phyloP scores from a whole-genome alignment of 495 filamentous ascomycete genomes.

The Bombardia bombarda region DNA sequence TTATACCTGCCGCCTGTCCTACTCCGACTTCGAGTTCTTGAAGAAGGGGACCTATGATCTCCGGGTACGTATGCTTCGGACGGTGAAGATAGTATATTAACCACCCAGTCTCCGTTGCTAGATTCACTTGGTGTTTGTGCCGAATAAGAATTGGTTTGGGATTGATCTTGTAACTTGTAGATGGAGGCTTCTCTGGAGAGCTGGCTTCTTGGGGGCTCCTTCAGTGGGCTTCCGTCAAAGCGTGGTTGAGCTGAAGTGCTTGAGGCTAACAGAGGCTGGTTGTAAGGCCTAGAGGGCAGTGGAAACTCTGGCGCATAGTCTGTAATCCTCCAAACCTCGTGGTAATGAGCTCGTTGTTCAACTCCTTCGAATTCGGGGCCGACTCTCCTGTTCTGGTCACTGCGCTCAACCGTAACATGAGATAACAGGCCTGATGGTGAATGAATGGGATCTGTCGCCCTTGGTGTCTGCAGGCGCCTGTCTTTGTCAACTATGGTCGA shows the following conservation, averaged over 20 bases:
- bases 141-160: conserved; percentile 3
- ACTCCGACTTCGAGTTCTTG: conserved; percentile 5
- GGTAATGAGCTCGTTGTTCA: not conserved
- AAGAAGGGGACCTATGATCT: not conserved
- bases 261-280: not conserved
- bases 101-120: conserved; percentile 4
- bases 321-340: conserved; percentile 11
- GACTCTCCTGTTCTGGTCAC: not conserved
- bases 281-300: conserved; percentile 1
- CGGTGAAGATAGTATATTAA: conserved; percentile 14
- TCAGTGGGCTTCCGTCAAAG: conserved; percentile 8
- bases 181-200: conserved; percentile 1
- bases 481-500: not conserved
- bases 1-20: not conserved
- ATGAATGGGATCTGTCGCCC: not conserved
- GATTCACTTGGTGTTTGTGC: not conserved
- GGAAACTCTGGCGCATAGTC: conserved; percentile 11
- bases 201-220: conserved; percentile 8
- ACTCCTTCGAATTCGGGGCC: not conserved
- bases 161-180: not conserved
- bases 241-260: not conserved
- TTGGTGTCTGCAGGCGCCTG: not conserved
- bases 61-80: conserved; percentile 5
- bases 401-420: not conserved
- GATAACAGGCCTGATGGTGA: not conserved